Percentiles rank a stretch among this genome's conserved stretches.
Conservation (phyloP, 1,284 basidiomycete genomes). For the Kalmanozyma brasiliensis region DNA sequence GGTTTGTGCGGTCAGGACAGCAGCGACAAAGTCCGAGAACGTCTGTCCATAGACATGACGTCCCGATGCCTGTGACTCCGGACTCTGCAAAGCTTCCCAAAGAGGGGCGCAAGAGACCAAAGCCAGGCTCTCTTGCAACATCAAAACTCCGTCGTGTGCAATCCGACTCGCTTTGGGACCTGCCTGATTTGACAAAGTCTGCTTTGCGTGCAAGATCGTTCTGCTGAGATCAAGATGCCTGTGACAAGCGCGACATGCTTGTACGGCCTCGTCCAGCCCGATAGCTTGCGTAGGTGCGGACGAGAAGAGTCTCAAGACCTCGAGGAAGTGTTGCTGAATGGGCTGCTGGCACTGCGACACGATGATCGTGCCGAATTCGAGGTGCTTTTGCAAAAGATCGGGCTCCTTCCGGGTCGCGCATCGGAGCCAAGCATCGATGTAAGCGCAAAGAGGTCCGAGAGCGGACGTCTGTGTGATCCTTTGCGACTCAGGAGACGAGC, state of each 20-base stretch:
- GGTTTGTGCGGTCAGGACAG: constrained; percentile 5
- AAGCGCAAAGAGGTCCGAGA: constrained; percentile 24
- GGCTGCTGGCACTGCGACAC: not conserved
- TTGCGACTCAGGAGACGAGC: not conserved
- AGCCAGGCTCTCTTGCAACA: constrained; percentile 19
- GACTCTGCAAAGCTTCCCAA: constrained; percentile 23
- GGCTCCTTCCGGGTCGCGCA: constrained; percentile 35
- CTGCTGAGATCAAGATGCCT: constrained; percentile 15
- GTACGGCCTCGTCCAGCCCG: constrained; percentile 29
- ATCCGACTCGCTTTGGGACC: not conserved
- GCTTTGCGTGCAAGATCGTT: constrained; percentile 8
- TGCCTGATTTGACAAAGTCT: not conserved
- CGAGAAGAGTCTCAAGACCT: constrained; percentile 15
- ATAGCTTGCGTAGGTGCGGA: constrained; percentile 23
- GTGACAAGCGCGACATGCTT: constrained; percentile 30
- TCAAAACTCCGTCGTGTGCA: not conserved
- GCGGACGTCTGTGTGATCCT: constrained; percentile 10
- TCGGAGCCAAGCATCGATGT: constrained; percentile 34
- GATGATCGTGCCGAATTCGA: constrained; percentile 8
- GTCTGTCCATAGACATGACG: constrained; percentile 13
- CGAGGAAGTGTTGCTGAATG: constrained; percentile 16
- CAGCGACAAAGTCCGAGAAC: constrained; percentile 38
- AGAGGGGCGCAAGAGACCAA: constrained; percentile 21
- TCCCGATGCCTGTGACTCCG: constrained; percentile 26
- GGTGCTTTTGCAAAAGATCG: constrained; percentile 12